Percentiles rank a stretch among this genome's conserved stretches.
phyloP scores from a whole-genome alignment of 495 filamentous ascomycete species.

The Aspergillus sclerotiicarbonarius region DNA sequence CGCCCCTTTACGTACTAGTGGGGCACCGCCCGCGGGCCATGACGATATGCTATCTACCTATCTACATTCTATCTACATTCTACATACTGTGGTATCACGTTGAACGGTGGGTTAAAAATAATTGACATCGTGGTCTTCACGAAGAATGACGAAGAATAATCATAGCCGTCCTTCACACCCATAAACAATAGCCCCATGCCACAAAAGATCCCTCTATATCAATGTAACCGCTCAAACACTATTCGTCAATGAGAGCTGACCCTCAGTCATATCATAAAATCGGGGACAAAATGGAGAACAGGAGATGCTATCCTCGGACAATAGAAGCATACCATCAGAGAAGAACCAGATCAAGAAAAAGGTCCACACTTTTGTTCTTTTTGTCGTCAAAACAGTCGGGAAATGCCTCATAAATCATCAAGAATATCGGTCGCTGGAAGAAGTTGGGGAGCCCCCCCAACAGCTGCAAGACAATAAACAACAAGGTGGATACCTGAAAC shows the following conservation, averaged over 20 bases:
- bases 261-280: not conserved
- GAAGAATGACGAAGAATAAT: too few species aligned
- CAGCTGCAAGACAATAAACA: conserved; percentile 1
- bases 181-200: not conserved
- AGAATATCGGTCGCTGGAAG: conserved; percentile 1
- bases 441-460: not conserved
- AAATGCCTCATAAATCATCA: conserved; percentile 13
- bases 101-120: too few species aligned
- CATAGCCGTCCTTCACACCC: not conserved
- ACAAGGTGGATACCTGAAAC: not conserved
- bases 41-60: not conserved
- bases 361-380: conserved; percentile 15
- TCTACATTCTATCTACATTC: not conserved
- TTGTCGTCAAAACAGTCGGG: conserved; percentile 8
- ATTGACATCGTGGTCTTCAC: too few species aligned
- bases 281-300: not conserved
- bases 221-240: conserved; percentile 1
- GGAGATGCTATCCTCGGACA: not conserved
- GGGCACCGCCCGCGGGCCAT: not conserved
- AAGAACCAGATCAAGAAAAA: not conserved
- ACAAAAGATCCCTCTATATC: not conserved
- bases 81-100: not conserved
- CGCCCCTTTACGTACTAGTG: not conserved
- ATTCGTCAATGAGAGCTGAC: conserved; percentile 2
- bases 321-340: not conserved